A percentile compares a stretch with the other conserved stretches of the same genome.
These are phyloP conservation scores for Trichoderma sp. DNA, from an alignment of 2,329 filamentous ascomycete genomes.

Conservation along the genomic window DNA sequence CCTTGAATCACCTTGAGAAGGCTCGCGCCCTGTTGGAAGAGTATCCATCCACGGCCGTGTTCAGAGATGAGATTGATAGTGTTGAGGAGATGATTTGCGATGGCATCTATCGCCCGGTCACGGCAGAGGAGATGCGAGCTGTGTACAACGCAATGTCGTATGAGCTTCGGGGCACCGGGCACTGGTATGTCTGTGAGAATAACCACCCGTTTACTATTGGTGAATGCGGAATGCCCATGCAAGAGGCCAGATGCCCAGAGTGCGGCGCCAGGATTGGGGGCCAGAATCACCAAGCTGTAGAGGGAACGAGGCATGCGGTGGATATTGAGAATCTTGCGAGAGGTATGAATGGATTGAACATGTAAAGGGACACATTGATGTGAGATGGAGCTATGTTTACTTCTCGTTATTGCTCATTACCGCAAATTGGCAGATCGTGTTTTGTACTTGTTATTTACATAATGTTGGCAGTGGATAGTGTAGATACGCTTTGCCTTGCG, in stretches of 20 bases:
- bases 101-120: constrained; percentile 40
- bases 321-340: constrained; percentile 20
- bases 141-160: constrained; percentile 48
- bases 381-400: not conserved
- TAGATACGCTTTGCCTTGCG: not conserved
- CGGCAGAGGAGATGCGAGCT: constrained; percentile 39
- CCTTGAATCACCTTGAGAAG: not conserved
- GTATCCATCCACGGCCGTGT: constrained; percentile 2
- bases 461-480: not conserved
- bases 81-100: constrained; percentile 25
- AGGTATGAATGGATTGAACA: not conserved
- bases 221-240: constrained; percentile 65
- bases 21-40: not conserved
- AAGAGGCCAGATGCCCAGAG: constrained; percentile 58
- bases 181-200: constrained; percentile 35
- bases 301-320: constrained; percentile 50
- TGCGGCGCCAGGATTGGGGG: constrained; percentile 59
- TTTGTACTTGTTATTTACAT: not conserved
- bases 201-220: constrained; percentile 55
- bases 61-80: not conserved
- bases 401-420: not conserved
- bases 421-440: not conserved
- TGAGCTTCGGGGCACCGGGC: constrained; percentile 37
- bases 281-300: constrained; percentile 43
- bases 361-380: not conserved